Evolutionary conservation across 306 rosid genomes (phyloP).

Genomic region (Senna tora): DNA sequence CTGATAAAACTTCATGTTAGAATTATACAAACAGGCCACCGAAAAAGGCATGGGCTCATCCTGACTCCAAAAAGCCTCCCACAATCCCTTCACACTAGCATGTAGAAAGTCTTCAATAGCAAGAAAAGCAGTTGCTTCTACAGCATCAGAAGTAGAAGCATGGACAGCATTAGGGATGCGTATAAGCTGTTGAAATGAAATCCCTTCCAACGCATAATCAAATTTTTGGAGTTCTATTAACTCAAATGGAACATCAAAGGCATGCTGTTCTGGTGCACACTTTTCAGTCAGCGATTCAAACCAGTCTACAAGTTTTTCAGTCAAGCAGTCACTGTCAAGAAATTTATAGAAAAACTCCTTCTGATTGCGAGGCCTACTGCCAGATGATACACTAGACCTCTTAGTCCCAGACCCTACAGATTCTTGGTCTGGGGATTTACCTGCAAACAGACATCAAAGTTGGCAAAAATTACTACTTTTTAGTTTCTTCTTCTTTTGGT

Average conservation of each 20-base stretch:
- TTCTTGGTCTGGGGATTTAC: slow-evolving; percentile 85
- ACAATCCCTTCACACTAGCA: slow-evolving; percentile 87
- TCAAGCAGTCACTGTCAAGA: slow-evolving; percentile 64
- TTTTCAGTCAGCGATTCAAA: slow-evolving; percentile 59
- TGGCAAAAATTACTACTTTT: slow-evolving; percentile 24
- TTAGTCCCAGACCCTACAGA: slow-evolving; percentile 91
- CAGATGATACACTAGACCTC: slow-evolving; percentile 83
- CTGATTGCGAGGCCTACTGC: slow-evolving; percentile 69
- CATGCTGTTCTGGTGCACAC: slow-evolving; percentile 49
- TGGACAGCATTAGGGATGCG: slow-evolving; percentile 88
- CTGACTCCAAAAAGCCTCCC: slow-evolving; percentile 97
- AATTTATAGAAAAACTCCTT: slow-evolving; percentile 83
- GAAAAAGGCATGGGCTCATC: slow-evolving; percentile 93
- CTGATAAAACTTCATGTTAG: slow-evolving; percentile 83
- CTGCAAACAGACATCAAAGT: slow-evolving; percentile 54
- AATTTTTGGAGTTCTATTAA: slow-evolving; percentile 92
- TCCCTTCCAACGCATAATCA: slow-evolving; percentile 96
- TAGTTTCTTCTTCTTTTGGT: neutral
- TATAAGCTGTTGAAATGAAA: slow-evolving; percentile 91
- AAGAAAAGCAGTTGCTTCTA: slow-evolving; percentile 88
- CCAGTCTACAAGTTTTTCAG: slow-evolving; percentile 78
- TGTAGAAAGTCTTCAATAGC: slow-evolving; percentile 95
- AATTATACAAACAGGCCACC: slow-evolving; percentile 71
- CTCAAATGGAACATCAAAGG: slow-evolving; percentile 93
- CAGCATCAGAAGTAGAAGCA: slow-evolving; percentile 83